Evolutionary conservation across 805 yeast genomes (phyloP).

Genomic region (Hanseniaspora clermontiae): DNA sequence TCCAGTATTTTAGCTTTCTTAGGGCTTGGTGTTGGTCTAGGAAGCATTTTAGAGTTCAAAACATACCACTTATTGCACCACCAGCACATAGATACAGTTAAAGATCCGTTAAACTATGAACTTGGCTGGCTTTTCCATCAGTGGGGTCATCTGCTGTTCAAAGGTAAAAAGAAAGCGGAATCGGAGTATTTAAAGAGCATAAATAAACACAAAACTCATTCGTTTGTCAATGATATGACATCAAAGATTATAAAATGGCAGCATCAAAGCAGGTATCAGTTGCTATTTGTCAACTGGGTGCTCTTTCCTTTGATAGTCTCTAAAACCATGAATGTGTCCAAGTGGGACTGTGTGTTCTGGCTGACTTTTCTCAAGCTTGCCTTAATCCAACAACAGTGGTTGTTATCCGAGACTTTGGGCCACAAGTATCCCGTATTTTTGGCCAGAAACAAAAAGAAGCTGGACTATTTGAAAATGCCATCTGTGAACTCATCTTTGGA

Average conservation of each 20-base stretch:
- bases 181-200: constrained; percentile 21
- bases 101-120: constrained; percentile 76
- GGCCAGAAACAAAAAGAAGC: not conserved
- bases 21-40: constrained; percentile 23
- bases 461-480: constrained; percentile 1
- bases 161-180: constrained; percentile 45
- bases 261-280: constrained; percentile 50
- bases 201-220: constrained; percentile 1
- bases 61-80: constrained; percentile 73
- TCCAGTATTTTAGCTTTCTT: constrained; percentile 17
- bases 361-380: constrained; percentile 58
- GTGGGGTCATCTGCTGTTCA: constrained; percentile 73
- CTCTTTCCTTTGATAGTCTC: constrained; percentile 54
- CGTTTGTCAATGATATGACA: not conserved
- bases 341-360: constrained; percentile 67
- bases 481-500: constrained; percentile 39
- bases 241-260: constrained; percentile 41
- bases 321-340: constrained; percentile 57
- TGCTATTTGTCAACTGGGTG: constrained; percentile 41
- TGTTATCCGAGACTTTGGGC: constrained; percentile 70
- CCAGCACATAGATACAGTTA: constrained; percentile 73
- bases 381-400: constrained; percentile 64
- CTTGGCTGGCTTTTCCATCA: constrained; percentile 74
- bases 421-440: constrained; percentile 33
- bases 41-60: constrained; percentile 21